Conservation (phyloP, 768 basidiomycete genomes). For the Clitopilus passeckerianus region DNA sequence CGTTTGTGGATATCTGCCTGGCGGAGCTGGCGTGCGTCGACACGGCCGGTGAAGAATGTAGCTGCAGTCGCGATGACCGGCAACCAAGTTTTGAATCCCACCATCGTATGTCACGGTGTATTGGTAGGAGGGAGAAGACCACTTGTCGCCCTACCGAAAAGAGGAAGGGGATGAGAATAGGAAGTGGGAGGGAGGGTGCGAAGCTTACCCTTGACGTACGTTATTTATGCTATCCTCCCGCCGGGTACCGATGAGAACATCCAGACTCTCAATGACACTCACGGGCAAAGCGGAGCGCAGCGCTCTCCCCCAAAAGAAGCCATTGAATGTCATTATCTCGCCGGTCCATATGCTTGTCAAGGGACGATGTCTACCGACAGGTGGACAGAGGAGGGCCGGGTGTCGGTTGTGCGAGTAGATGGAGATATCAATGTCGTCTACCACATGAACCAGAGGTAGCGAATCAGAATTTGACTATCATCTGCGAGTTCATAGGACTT, state of each 20-base stretch:
- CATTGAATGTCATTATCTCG: neutral
- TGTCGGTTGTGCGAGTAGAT: neutral
- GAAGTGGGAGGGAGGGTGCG: neutral
- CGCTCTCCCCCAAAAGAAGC: neutral
- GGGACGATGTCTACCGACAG: neutral
- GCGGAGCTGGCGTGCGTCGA: conserved; percentile 25
- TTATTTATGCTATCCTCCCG: neutral
- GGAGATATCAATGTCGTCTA: neutral
- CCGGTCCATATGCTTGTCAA: neutral
- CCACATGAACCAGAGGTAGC: neutral
- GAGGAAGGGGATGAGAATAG: neutral
- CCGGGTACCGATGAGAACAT: neutral
- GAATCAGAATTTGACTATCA: neutral
- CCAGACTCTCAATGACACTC: neutral
- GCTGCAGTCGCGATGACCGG: neutral
- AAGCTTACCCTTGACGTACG: neutral
- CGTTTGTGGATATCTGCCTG: conserved; percentile 38
- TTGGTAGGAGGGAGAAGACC: neutral
- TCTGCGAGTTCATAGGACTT: neutral
- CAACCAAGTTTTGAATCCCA: neutral
- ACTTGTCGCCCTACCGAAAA: neutral
- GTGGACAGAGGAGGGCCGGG: neutral
- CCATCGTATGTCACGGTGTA: neutral
- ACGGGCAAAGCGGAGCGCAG: neutral
- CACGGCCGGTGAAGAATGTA: conserved; percentile 1